Conservation (phyloP, 352 stramenopile species). For the Phytophthora multivora region DNA sequence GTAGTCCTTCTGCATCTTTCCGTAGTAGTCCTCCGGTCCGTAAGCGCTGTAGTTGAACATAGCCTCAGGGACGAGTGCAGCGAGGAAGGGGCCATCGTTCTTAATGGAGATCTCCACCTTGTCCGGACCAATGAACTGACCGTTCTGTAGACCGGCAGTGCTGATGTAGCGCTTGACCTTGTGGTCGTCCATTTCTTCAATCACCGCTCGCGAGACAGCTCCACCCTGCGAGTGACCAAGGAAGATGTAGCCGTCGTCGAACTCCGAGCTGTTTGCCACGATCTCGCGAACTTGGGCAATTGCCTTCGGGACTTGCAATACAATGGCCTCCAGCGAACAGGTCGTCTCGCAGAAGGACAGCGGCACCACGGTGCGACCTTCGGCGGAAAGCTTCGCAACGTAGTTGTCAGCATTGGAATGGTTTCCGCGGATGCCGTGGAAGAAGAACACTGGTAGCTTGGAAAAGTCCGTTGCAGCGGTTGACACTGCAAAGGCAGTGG, state of each 20-base stretch:
- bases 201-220: conserved; percentile 36
- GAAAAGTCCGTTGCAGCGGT: conserved; percentile 12
- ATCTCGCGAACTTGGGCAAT: conserved; percentile 36
- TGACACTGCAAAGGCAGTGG: conserved; percentile 2
- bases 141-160: conserved; percentile 43
- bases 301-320: conserved; percentile 38
- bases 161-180: conserved; percentile 46
- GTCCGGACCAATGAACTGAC: conserved; percentile 49
- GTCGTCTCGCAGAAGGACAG: conserved; percentile 35
- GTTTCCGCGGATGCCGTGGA: conserved; percentile 37
- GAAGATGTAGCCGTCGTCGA: conserved; percentile 47
- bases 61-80: conserved; percentile 19
- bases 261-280: conserved; percentile 24
- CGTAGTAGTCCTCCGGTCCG: conserved; percentile 20
- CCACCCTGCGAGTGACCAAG: conserved; percentile 47
- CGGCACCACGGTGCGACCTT: conserved; percentile 33
- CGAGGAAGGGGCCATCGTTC: neutral
- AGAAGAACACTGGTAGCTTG: conserved; percentile 44
- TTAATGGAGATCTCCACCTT: conserved; percentile 21
- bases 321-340: conserved; percentile 31
- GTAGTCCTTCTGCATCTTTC: conserved; percentile 47
- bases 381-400: conserved; percentile 29
- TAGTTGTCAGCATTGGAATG: conserved; percentile 22
- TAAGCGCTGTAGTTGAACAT: conserved; percentile 35
- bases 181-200: conserved; percentile 61